Evolutionary conservation across 148 eudicot species (phyloP), one percentile per base, ranked within the genome.

Genomic region (Euryodendron excelsum): DNA sequence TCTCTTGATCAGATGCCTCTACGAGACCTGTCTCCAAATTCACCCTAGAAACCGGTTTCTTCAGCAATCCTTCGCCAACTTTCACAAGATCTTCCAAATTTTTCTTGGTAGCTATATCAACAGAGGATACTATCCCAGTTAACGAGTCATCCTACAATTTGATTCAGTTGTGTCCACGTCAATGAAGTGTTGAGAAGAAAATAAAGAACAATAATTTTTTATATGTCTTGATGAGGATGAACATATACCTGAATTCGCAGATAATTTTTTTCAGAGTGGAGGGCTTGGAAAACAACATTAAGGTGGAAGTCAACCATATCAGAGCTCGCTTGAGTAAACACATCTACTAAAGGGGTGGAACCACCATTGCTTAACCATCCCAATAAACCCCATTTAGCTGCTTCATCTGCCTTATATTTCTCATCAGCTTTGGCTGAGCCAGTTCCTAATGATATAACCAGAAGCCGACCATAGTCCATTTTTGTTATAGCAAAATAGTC

Each of bases 51-150:
- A 73, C 47, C 21, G 62, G 76, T 25, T 73, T 73, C 47, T 73
- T 73, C 27, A 73, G 27, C n/a, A 73, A 55, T 31, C 62, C 62
- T 73, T 73, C 76, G 4, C 76, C 76, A 21, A 73, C 76, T 53
- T 53, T 73, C 17, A 73, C 76, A 1, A 73, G 76, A 33, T 73
- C 76, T 53, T 73, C 76, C 20, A 73, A 73, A 73, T 73, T 73
- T 73, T 1, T 31, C 63, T 73, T 55, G 4, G 76, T 73, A 73
- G 76, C 76, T 50, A 73, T 55, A 21, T 73, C 76, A 13, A 34
- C 31, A 30, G 76, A 73, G 2, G 76, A 73, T 21, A 73, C 62
- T n/a, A 10, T n/a, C 14, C 76, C 76, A 25, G 44, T 53, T 55
- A 73, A 73, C 13, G 63, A 17, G 30, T 73, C 76, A 73, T 73